Percentiles rank a stretch among this genome's conserved stretches.
Evolutionary conservation across 345 rosid genomes (phyloP).

Genomic region (Camelina neglecta): DNA sequence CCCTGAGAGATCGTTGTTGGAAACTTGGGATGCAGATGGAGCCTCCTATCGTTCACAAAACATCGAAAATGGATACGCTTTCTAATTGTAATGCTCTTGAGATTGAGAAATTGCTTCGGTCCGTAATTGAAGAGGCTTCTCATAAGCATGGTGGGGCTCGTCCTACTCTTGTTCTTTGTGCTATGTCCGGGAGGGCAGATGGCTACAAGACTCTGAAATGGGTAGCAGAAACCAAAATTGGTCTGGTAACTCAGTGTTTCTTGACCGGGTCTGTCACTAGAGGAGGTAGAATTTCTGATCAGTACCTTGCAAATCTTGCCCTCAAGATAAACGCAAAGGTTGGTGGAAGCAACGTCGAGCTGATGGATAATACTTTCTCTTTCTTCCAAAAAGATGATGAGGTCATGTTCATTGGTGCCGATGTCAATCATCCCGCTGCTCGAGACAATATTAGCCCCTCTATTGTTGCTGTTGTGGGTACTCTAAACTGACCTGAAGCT

Average conservation of each 20-base stretch:
- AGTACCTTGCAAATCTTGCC: constrained; percentile 74
- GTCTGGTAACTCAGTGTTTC: constrained; percentile 87
- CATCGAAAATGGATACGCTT: constrained; percentile 53
- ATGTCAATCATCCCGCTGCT: constrained; percentile 86
- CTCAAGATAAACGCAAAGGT: constrained; percentile 94
- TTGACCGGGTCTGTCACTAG: constrained; percentile 52
- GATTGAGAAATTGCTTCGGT: constrained; percentile 54
- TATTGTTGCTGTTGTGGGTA: constrained; percentile 84
- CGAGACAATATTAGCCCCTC: constrained; percentile 67
- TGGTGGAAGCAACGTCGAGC: constrained; percentile 93
- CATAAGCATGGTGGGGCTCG: constrained; percentile 39
- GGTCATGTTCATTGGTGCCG: constrained; percentile 91
- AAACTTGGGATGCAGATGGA: constrained; percentile 67
- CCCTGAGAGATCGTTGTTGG: constrained; percentile 53
- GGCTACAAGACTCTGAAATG: constrained; percentile 91
- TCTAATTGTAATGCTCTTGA: constrained; percentile 46
- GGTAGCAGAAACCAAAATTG: constrained; percentile 79
- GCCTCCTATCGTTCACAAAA: constrained; percentile 44
- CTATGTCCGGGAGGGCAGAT: constrained; percentile 62
- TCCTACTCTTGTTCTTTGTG: constrained; percentile 68
- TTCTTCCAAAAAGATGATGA: constrained; percentile 49
- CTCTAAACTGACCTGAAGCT: constrained; percentile 88
- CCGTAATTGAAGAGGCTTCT: constrained; percentile 42
- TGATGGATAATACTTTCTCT: constrained; percentile 54
- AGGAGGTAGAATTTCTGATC: constrained; percentile 48